Conservation (phyloP, 768 basidiomycete genomes). For the Serpula lacrymans region DNA sequence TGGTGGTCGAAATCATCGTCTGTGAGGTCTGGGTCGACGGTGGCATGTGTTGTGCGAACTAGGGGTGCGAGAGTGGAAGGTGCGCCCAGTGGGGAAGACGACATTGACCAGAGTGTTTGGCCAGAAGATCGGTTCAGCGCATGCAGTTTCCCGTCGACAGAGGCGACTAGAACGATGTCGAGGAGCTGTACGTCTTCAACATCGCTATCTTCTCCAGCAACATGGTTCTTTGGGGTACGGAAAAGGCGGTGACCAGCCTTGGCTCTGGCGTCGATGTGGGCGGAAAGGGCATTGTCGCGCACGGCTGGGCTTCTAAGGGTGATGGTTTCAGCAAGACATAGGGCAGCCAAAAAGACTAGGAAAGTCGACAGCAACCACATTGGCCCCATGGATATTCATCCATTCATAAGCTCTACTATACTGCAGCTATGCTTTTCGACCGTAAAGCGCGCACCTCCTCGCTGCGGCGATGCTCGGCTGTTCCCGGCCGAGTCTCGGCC, state of each 20-base stretch:
- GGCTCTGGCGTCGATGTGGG: constrained; percentile 11
- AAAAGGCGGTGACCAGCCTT: constrained; percentile 21
- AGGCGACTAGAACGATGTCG: constrained; percentile 85
- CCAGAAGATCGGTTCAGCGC: constrained; percentile 88
- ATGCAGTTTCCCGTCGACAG: constrained; percentile 93
- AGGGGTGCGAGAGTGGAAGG: constrained; percentile 68
- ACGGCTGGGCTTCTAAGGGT: constrained; percentile 22
- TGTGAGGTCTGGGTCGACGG: constrained; percentile 52
- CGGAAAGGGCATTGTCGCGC: constrained; percentile 25
- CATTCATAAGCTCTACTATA: too few relatives aligned
- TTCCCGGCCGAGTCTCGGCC: too few relatives aligned
- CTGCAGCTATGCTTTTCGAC: too few relatives aligned
- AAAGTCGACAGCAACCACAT: constrained; percentile 20
- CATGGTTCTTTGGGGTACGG: constrained; percentile 8
- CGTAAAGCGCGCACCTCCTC: too few relatives aligned
- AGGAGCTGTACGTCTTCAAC: constrained; percentile 57
- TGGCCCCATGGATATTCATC: constrained; percentile 35
- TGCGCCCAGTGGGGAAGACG: constrained; percentile 45
- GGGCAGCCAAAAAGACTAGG: constrained; percentile 22
- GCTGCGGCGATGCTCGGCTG: constrained; percentile 1
- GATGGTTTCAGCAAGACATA: constrained; percentile 30
- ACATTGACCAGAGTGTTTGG: constrained; percentile 84
- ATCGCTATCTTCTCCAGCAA: constrained; percentile 9
- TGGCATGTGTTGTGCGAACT: constrained; percentile 64
- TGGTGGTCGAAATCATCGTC: constrained; percentile 50